A percentile compares a stretch with the other conserved stretches of the same genome.
These are phyloP conservation scores for Ramularia endophylla DNA, from an alignment of 2,329 filamentous ascomycete genomes.

Conservation along the genomic window DNA sequence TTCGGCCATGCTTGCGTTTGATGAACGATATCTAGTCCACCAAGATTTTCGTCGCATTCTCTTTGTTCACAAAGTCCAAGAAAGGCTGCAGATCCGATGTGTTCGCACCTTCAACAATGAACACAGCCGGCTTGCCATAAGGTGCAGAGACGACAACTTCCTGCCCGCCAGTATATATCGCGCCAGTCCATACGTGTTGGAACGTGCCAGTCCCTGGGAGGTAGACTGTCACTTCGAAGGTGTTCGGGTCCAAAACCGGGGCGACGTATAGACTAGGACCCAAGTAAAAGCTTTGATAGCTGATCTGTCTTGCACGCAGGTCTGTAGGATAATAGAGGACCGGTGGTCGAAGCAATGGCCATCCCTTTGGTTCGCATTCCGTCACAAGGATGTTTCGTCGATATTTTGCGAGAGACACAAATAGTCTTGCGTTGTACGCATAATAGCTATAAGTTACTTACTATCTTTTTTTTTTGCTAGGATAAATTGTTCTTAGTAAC, in stretches of 20 bases:
- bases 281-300: conserved; percentile 27
- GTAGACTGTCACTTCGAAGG: conserved; percentile 21
- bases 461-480: too few relatives aligned
- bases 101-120: conserved; percentile 21
- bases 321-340: conserved; percentile 24
- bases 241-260: conserved; percentile 23
- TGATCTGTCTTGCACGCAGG: conserved; percentile 18
- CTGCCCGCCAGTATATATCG: conserved; percentile 20
- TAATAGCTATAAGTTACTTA: conserved; percentile 32
- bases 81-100: conserved; percentile 21
- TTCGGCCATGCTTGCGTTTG: too few relatives aligned
- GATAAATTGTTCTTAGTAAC: too few relatives aligned
- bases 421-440: conserved; percentile 33
- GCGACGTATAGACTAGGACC: conserved; percentile 26
- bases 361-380: conserved; percentile 23
- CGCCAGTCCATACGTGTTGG: conserved; percentile 25
- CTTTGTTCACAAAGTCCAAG: conserved; percentile 24
- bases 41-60: conserved; percentile 19
- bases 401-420: conserved; percentile 30
- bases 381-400: conserved; percentile 26
- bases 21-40: conserved; percentile 3
- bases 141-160: conserved; percentile 22
- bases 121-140: conserved; percentile 26
- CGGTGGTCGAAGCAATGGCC: conserved; percentile 25
- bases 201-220: conserved; percentile 21